Evolutionary conservation across 176 grass and related monocot species (phyloP).

Genomic region (Areca catechu): DNA sequence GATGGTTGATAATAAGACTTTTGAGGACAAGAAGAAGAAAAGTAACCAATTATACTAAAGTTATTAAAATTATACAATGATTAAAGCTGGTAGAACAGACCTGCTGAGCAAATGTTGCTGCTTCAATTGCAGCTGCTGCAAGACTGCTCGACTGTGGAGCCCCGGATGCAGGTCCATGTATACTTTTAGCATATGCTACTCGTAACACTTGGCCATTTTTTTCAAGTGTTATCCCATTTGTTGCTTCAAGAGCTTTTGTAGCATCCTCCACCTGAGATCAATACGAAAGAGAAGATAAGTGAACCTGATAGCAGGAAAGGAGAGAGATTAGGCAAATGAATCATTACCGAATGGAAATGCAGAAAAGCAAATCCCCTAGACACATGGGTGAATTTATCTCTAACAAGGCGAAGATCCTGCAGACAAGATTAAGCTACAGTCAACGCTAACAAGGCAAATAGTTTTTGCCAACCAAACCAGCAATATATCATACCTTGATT

Average conservation of each 20-base stretch:
- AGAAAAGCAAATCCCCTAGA: conserved; percentile 96
- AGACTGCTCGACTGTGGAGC: conserved; percentile 72
- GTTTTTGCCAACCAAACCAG: too few relatives aligned
- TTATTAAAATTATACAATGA: too few relatives aligned
- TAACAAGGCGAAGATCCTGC: conserved; percentile 92
- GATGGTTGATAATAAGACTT: too few relatives aligned
- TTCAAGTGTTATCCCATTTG: conserved; percentile 86
- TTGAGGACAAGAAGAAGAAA: neutral
- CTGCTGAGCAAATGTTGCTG: conserved; percentile 98
- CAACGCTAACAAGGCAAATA: neutral
- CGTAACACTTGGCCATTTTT: conserved; percentile 90
- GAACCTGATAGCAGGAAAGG: conserved; percentile 8
- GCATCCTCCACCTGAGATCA: conserved; percentile 85
- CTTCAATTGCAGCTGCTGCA: conserved; percentile 96
- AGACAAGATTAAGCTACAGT: conserved; percentile 8
- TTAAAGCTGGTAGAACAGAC: conserved; percentile 21
- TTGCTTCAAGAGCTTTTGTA: conserved; percentile 93
- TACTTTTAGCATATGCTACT: conserved; percentile 94
- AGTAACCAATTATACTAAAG: neutral
- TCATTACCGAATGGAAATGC: conserved; percentile 91
- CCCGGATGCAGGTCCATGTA: conserved; percentile 63
- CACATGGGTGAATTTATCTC: conserved; percentile 98
- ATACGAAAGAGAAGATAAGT: conserved; percentile 9
- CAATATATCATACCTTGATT: conserved; percentile 45
- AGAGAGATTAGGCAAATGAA: conserved; percentile 3